A percentile compares a stretch with the other conserved stretches of the same genome.
These are phyloP conservation scores for Myxozyma neotropica DNA, from an alignment of 805 yeast species.

Conservation along the genomic window DNA sequence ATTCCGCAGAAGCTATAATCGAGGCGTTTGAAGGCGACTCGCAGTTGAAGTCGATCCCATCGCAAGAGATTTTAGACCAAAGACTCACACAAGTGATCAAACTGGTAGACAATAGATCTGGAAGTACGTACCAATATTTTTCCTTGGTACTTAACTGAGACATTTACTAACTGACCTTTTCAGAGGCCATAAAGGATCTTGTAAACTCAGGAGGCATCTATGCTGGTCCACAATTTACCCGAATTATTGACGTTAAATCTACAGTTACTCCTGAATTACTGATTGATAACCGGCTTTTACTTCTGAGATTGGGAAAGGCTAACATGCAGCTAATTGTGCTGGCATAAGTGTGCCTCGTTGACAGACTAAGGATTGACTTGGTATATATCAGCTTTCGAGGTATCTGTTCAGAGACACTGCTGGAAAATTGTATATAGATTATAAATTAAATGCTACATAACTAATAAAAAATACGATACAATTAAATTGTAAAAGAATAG, in stretches of 20 bases:
- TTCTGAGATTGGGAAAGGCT: slow-evolving; percentile 75
- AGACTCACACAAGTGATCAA: slow-evolving; percentile 59
- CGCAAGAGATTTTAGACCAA: slow-evolving; percentile 44
- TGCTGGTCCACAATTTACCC: slow-evolving; percentile 60
- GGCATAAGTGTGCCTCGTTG: too few relatives aligned
- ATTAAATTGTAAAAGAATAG: too few relatives aligned
- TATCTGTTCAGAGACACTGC: too few relatives aligned
- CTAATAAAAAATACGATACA: too few relatives aligned
- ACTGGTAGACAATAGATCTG: slow-evolving; percentile 8
- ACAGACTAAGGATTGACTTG: too few relatives aligned
- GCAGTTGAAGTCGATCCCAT: slow-evolving; percentile 49
- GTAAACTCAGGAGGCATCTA: slow-evolving; percentile 68
- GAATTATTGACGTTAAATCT: slow-evolving; percentile 54
- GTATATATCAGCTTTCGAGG: too few relatives aligned
- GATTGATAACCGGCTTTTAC: slow-evolving; percentile 60
- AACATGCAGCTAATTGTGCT: slow-evolving; percentile 36
- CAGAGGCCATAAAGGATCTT: slow-evolving; percentile 15
- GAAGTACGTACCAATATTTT: slow-evolving; percentile 40
- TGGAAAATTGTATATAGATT: too few relatives aligned
- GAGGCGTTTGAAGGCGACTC: slow-evolving; percentile 61
- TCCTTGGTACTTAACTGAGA: too few relatives aligned
- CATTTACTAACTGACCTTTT: not conserved
- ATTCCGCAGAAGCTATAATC: slow-evolving; percentile 50
- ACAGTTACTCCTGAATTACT: slow-evolving; percentile 54
- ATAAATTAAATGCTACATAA: too few relatives aligned